phyloP scores from a whole-genome alignment of 306 rosid species.

The Ziziphus jujuba region DNA sequence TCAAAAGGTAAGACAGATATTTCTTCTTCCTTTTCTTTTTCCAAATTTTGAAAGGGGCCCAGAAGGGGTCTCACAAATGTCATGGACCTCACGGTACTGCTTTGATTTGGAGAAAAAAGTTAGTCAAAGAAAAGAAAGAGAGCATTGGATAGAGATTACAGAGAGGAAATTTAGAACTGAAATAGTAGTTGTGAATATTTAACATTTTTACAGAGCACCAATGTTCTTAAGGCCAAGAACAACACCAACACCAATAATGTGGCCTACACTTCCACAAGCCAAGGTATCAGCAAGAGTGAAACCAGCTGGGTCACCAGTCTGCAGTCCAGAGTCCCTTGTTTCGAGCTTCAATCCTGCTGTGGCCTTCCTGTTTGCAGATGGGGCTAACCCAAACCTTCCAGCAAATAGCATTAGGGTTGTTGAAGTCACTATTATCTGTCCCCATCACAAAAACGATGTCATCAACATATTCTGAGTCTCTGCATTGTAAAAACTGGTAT shows the following conservation, averaged over 20 bases:
- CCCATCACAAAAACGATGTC: background rate
- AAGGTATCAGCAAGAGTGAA: constrained; percentile 97
- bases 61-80: too few species aligned
- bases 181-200: background rate
- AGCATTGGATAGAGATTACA: background rate
- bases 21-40: too few species aligned
- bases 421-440: constrained; percentile 76
- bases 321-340: constrained; percentile 87
- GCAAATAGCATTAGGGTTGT: constrained; percentile 94
- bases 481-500: too few species aligned
- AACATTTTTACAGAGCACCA: constrained; percentile 59
- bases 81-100: too few species aligned
- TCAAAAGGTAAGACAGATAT: too few species aligned
- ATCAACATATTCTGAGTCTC: too few species aligned
- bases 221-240: constrained; percentile 91
- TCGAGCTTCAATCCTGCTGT: constrained; percentile 92
- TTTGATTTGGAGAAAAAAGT: too few species aligned
- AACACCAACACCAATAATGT: constrained; percentile 93
- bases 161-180: background rate
- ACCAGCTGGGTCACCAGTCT: constrained; percentile 96
- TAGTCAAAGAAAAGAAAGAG: background rate
- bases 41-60: too few species aligned
- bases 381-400: constrained; percentile 94
- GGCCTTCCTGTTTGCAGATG: constrained; percentile 91
- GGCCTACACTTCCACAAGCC: constrained; percentile 89